phyloP scores from a whole-genome alignment of 345 rosid genomes.

The Bretschneidera sinensis region DNA sequence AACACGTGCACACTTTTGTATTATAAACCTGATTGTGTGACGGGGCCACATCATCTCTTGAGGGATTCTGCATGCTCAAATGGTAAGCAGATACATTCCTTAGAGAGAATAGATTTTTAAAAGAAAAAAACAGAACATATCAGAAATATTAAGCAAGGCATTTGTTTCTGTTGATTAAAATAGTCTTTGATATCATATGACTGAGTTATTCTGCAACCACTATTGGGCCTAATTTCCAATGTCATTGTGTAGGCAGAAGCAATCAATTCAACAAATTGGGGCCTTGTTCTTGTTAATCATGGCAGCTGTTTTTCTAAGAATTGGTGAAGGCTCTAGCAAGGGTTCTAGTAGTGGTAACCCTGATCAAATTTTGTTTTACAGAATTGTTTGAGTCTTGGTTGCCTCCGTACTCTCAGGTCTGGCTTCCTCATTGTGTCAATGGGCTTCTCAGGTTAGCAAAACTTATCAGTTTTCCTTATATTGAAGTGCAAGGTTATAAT shows the following conservation, averaged over 20 bases:
- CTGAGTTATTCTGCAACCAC: background rate
- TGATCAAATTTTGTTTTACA: conserved; percentile 70
- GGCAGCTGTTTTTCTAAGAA: conserved; percentile 89
- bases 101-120: no score
- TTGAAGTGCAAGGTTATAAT: background rate
- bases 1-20: background rate
- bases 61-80: background rate
- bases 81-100: background rate
- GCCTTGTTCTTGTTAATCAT: conserved; percentile 78
- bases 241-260: conserved; percentile 68
- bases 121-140: no score
- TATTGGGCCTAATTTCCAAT: no score
- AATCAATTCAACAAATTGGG: conserved; percentile 83
- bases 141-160: background rate
- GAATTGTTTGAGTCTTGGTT: conserved; percentile 84
- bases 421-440: conserved; percentile 91
- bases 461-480: background rate
- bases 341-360: conserved; percentile 43
- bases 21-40: no score
- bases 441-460: conserved; percentile 84
- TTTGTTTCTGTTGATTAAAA: background rate
- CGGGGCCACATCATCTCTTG: background rate
- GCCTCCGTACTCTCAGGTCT: conserved; percentile 97
- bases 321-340: conserved; percentile 93
- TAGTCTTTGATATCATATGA: background rate